phyloP scores from a whole-genome alignment of 345 rosid species.

The Eucalyptus regnans region DNA sequence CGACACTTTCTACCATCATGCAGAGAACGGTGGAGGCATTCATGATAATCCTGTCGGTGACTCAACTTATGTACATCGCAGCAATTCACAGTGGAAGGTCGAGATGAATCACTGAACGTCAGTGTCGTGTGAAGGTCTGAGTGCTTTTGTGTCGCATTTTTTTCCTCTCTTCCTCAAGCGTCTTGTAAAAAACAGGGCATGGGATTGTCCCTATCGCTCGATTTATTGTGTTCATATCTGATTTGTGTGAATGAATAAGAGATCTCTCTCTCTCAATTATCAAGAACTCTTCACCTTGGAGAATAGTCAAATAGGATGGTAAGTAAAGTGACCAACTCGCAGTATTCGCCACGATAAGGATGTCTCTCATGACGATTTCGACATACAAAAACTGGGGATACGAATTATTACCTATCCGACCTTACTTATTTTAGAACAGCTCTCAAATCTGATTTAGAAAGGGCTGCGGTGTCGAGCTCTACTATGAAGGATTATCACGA shows the following conservation, averaged over 20 bases:
- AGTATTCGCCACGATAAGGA: background rate
- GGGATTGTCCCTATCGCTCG: background rate
- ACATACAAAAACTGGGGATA: background rate
- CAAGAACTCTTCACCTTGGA: background rate
- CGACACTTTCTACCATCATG: background rate
- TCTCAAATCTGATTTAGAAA: background rate
- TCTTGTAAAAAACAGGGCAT: background rate
- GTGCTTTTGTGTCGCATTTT: background rate
- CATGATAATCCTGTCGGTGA: slow-evolving; percentile 64
- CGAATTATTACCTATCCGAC: background rate
- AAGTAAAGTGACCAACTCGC: background rate
- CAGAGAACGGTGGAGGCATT: slow-evolving; percentile 99
- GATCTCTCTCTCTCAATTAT: background rate
- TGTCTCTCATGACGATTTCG: background rate
- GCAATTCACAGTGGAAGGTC: slow-evolving; percentile 39
- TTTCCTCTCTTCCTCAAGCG: background rate
- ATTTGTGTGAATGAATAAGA: background rate
- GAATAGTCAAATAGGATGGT: background rate
- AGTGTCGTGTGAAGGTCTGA: background rate
- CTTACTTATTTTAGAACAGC: background rate
- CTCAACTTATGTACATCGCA: slow-evolving; percentile 75
- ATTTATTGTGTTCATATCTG: background rate
- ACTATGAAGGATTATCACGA: background rate
- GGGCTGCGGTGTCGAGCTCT: background rate
- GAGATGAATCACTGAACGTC: background rate